Conservation (phyloP, 345 rosid species). For the Citrus mangshanensis region DNA sequence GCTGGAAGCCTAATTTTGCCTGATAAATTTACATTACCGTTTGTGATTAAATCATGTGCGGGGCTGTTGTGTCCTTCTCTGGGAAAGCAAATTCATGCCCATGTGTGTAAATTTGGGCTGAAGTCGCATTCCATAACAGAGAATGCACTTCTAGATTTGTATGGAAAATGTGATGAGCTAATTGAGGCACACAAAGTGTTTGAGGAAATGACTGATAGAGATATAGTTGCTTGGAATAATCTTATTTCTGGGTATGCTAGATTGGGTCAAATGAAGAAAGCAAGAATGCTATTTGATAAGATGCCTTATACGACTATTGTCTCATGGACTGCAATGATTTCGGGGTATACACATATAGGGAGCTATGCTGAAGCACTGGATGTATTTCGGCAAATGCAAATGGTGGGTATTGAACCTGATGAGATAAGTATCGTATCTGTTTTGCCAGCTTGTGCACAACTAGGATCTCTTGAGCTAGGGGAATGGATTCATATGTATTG, state of each 20-base stretch:
- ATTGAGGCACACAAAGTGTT: constrained; percentile 42
- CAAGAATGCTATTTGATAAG: constrained; percentile 33
- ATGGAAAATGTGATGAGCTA: constrained; percentile 34
- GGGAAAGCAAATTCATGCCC: constrained; percentile 46
- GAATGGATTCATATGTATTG: constrained; percentile 54
- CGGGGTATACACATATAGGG: constrained; percentile 41
- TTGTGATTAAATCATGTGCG: constrained; percentile 46
- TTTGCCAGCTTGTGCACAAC: constrained; percentile 54
- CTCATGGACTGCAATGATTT: constrained; percentile 63
- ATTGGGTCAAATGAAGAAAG: constrained; percentile 46
- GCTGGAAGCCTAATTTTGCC: constrained; percentile 29
- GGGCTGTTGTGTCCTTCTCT: constrained; percentile 27
- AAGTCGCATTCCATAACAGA: constrained; percentile 30
- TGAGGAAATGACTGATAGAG: constrained; percentile 50
- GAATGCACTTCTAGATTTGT: constrained; percentile 53
- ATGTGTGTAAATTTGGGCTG: constrained; percentile 43
- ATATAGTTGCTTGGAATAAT: constrained; percentile 57
- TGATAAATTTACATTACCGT: constrained; percentile 55
- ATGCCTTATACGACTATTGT: constrained; percentile 47
- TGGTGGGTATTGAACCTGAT: constrained; percentile 41
- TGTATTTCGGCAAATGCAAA: constrained; percentile 41
- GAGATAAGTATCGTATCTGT: constrained; percentile 48
- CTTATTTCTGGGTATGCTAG: constrained; percentile 57
- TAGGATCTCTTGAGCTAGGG: constrained; percentile 54
- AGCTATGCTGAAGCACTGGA: constrained; percentile 41